Base-by-base conservation (phyloP, 2,329 filamentous ascomycete genomes). In the Dryadomyces quercivorus region DNA sequence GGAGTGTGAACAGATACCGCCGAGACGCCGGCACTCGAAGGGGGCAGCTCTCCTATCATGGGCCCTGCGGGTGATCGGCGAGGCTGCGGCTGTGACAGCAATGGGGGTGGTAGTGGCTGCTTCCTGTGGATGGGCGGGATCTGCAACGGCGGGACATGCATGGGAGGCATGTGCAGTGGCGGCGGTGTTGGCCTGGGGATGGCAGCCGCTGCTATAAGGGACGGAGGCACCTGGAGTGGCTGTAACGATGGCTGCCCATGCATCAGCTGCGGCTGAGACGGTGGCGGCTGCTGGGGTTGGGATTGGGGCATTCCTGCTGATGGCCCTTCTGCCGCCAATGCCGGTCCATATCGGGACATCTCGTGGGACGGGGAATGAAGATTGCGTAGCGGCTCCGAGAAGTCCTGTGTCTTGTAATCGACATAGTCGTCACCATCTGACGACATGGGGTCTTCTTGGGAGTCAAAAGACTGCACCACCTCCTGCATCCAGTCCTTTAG, bases 401-500 rank as follows among this genome's bases (percentile, higher is more conserved):
- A 44, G 63, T 61, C 38, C 16, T 20, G 21, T 15, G 26, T 60
- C 53, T 68, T 69, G 43, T 66, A 65, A 12, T 72, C 72, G 22
- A 70, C 67, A 16, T 72, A 72, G 15, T 77, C 75, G 20, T 80
- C 77, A n/a, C 72, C 75, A 9, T 74, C 76, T 12, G 76, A 78
- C 1, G 70, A 74, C 40, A 74, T 72, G 36, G 72, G 68, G 67
- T 67, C 55, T 48, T 78, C 71, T 7, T 73, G 72, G 6, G 68
- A 60, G 55, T 72, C 71, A 50, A 72, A 67, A 7, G 72, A 71
- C 55, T 78, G 75, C 18, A 75, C 71, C 34, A 81, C 75, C 62
- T 82, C 78, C 47, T 73, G 72, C 76, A 81, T 81, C 78, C 78
- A 85, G 53, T 71, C 69, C 68, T 80, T 80, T 58, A 83, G 68